These are phyloP conservation scores for Picea glauca DNA, from an alignment of 75 land plant species.

Conservation along the genomic window DNA sequence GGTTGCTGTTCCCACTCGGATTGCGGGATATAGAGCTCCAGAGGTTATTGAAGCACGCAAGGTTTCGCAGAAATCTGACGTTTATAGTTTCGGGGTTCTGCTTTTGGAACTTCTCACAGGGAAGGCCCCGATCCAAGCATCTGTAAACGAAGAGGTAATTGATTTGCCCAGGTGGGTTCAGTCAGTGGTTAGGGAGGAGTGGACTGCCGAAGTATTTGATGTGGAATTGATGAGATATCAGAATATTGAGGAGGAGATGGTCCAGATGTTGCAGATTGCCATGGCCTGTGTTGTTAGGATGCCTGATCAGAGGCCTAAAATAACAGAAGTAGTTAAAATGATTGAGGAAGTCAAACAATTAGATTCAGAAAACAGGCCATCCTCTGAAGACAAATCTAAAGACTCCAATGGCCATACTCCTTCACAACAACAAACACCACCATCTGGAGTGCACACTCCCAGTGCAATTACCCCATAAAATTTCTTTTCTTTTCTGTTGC, in stretches of 20 bases:
- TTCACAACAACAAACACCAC: not conserved
- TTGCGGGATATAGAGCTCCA: slow-evolving; percentile 79
- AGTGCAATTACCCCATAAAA: not conserved
- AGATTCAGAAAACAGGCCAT: slow-evolving; percentile 44
- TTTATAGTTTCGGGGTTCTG: slow-evolving; percentile 82
- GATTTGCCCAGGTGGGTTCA: slow-evolving; percentile 88
- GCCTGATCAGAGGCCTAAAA: slow-evolving; percentile 64
- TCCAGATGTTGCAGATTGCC: slow-evolving; percentile 52
- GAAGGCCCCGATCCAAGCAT: slow-evolving; percentile 51
- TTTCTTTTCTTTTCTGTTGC: not conserved
- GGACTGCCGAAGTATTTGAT: slow-evolving; percentile 83
- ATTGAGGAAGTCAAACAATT: slow-evolving; percentile 49
- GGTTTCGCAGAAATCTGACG: slow-evolving; percentile 75
- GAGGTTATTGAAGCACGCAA: slow-evolving; percentile 72
- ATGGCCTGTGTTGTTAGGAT: slow-evolving; percentile 47
- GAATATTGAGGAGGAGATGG: slow-evolving; percentile 76
- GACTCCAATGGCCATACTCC: slow-evolving; percentile 36
- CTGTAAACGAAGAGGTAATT: slow-evolving; percentile 61
- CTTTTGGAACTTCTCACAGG: slow-evolving; percentile 71
- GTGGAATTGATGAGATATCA: slow-evolving; percentile 65
- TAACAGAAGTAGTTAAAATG: slow-evolving; percentile 38
- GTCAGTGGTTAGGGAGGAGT: slow-evolving; percentile 68
- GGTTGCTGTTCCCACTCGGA: slow-evolving; percentile 34
- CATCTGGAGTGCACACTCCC: slow-evolving; percentile 6
- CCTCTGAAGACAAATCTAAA: slow-evolving; percentile 54